phyloP scores from a whole-genome alignment of 306 rosid genomes.

The Vigna reflexopilosa region DNA sequence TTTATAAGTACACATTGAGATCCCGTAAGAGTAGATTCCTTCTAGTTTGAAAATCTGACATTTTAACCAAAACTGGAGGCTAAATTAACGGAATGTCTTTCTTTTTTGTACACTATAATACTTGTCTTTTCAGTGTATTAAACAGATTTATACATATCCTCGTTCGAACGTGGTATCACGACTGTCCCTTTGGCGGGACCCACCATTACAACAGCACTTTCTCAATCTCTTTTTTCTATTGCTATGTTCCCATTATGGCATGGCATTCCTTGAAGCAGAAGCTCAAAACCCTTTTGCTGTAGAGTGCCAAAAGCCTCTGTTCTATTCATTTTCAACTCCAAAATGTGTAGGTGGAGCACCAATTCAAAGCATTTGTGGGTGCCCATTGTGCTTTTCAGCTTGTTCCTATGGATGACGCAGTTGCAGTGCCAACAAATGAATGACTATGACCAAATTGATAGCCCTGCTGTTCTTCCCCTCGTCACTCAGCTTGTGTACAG shows the following conservation, averaged over 20 bases:
- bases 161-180: slow-evolving; percentile 56
- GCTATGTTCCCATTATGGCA: background rate
- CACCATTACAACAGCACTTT: slow-evolving; percentile 23
- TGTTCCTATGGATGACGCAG: slow-evolving; percentile 39
- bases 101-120: slow-evolving; percentile 5
- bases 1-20: too few species aligned
- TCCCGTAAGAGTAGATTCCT: background rate
- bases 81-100: slow-evolving; percentile 29
- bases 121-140: background rate
- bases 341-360: slow-evolving; percentile 36
- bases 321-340: background rate
- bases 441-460: slow-evolving; percentile 61
- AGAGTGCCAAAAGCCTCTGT: background rate
- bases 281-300: background rate
- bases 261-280: background rate
- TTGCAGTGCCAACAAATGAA: slow-evolving; percentile 60
- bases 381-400: slow-evolving; percentile 52
- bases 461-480: slow-evolving; percentile 74
- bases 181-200: slow-evolving; percentile 46
- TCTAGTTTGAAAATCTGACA: background rate
- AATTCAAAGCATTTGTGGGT: slow-evolving; percentile 45
- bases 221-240: background rate
- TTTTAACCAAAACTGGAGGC: slow-evolving; percentile 31
- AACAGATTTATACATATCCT: background rate
- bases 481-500: slow-evolving; percentile 65